Conservation (phyloP, 306 rosid species). For the Vigna trinervia region DNA sequence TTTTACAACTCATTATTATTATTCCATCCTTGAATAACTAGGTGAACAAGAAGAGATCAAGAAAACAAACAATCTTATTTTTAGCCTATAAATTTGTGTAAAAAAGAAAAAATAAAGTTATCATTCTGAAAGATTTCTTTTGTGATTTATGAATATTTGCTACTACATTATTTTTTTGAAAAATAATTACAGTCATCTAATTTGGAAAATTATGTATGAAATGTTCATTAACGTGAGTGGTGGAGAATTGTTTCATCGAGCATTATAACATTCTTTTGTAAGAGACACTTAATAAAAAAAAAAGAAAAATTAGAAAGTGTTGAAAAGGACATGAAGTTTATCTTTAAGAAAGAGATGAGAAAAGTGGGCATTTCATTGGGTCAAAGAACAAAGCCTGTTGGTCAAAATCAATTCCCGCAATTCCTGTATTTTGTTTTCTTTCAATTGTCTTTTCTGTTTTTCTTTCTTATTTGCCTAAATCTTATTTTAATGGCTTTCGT, state of each 20-base stretch:
- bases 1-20: too few species aligned
- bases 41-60: too few species aligned
- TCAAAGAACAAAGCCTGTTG: not conserved
- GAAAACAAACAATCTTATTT: too few species aligned
- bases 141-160: too few species aligned
- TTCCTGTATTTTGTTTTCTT: slow-evolving; percentile 26
- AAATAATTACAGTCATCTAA: too few species aligned
- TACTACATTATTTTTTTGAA: too few species aligned
- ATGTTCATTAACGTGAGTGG: not conserved
- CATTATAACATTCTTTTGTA: not conserved
- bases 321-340: slow-evolving; percentile 17
- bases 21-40: too few species aligned
- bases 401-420: not conserved
- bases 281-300: not conserved
- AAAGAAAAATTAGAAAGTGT: not conserved
- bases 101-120: too few species aligned
- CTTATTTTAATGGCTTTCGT: not conserved
- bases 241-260: not conserved
- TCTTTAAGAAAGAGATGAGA: not conserved
- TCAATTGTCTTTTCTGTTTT: slow-evolving; percentile 2
- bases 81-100: too few species aligned
- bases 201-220: not conserved
- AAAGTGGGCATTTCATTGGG: slow-evolving; percentile 1
- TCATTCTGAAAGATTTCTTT: too few species aligned
- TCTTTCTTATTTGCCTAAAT: not conserved